These are phyloP conservation scores for Guadua angustifolia DNA, from an alignment of 176 grass and related monocot species.

Conservation along the genomic window DNA sequence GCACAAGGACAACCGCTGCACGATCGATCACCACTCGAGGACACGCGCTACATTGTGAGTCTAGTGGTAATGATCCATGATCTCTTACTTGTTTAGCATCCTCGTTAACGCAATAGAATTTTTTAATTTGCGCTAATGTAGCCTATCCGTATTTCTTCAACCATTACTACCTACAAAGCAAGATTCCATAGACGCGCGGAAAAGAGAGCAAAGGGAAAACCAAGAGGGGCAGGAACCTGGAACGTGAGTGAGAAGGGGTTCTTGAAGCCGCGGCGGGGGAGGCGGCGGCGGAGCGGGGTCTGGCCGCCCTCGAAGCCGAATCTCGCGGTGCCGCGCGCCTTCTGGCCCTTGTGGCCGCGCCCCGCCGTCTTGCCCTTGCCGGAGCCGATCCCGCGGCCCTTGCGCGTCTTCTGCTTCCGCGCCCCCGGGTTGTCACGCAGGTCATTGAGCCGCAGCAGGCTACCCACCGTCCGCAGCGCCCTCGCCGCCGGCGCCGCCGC, in stretches of 20 bases:
- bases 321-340: conserved; percentile 80
- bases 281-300: conserved; percentile 72
- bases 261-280: conserved; percentile 79
- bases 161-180: background rate
- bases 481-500: conserved; percentile 1
- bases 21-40: too few relatives aligned
- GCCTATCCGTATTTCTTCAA: too few relatives aligned
- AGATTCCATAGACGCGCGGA: background rate
- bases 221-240: conserved; percentile 50
- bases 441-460: conserved; percentile 77
- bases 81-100: too few relatives aligned
- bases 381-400: conserved; percentile 89
- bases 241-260: conserved; percentile 85
- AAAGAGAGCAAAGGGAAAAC: background rate
- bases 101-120: too few relatives aligned
- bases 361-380: conserved; percentile 94
- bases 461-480: conserved; percentile 43
- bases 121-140: too few relatives aligned
- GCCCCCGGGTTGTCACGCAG: conserved; percentile 76
- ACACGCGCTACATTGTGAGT: too few relatives aligned
- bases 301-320: conserved; percentile 92
- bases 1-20: too few relatives aligned
- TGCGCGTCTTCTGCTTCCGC: conserved; percentile 84
- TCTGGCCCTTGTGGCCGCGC: conserved; percentile 94
- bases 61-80: too few relatives aligned